Percentiles rank a stretch among this genome's conserved stretches.
Evolutionary conservation across 2,329 filamentous ascomycete genomes (phyloP).

Genomic region (Pseudogymnoascus sp.): DNA sequence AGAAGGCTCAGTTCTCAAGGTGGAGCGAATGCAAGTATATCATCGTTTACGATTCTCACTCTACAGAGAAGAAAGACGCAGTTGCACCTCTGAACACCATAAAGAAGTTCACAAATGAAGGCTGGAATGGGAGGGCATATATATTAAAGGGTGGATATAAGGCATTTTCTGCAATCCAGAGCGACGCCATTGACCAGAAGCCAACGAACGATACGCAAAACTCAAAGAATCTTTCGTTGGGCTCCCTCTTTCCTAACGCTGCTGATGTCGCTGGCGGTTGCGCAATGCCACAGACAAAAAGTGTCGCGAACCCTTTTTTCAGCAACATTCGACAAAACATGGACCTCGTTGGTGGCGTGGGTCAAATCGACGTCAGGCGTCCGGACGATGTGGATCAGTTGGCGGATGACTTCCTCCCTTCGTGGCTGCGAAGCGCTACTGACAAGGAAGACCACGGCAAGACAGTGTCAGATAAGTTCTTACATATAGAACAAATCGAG

Average conservation of each 20-base stretch:
- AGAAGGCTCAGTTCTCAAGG: conserved; percentile 62
- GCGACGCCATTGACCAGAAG: conserved; percentile 51
- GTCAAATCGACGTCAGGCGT: conserved; percentile 60
- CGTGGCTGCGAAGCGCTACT: conserved; percentile 66
- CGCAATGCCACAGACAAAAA: conserved; percentile 60
- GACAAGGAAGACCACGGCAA: conserved; percentile 65
- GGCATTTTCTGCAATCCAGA: conserved; percentile 59
- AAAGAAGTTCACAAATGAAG: conserved; percentile 84
- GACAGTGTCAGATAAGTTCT: conserved; percentile 70
- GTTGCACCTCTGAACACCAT: conserved; percentile 74
- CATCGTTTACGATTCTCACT: conserved; percentile 77
- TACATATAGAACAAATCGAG: conserved; percentile 75
- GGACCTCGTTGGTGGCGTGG: conserved; percentile 87
- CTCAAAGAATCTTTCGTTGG: conserved; percentile 41
- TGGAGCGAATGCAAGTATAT: conserved; percentile 72
- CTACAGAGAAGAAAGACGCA: conserved; percentile 71
- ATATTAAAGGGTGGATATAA: conserved; percentile 78
- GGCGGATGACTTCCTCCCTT: conserved; percentile 46
- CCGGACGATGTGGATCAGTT: conserved; percentile 42
- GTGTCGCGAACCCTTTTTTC: conserved; percentile 80
- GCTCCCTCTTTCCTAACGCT: conserved; percentile 40
- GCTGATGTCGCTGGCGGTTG: conserved; percentile 86
- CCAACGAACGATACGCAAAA: conserved; percentile 29
- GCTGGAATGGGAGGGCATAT: conserved; percentile 63
- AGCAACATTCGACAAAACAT: conserved; percentile 94